Conservation (phyloP, 2,329 filamentous ascomycete genomes). For the Sporothrix brunneoviolacea region DNA sequence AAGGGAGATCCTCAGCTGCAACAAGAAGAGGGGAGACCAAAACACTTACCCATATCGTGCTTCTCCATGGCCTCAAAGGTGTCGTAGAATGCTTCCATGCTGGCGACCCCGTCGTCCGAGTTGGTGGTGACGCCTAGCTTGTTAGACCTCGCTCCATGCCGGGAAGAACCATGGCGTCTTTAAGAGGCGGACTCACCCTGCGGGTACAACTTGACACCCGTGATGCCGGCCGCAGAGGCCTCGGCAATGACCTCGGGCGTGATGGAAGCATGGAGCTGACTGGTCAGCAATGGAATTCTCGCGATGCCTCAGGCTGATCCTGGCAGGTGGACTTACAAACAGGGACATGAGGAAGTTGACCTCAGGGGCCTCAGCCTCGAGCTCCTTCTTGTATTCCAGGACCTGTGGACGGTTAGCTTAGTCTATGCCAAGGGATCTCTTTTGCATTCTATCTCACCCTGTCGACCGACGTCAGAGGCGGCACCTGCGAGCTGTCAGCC, state of each 20-base stretch:
- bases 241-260: conserved; percentile 64
- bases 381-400: conserved; percentile 56
- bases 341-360: conserved; percentile 70
- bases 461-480: conserved; percentile 16
- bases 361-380: conserved; percentile 53
- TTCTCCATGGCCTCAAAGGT: conserved; percentile 88
- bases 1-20: background rate
- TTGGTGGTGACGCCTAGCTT: conserved; percentile 54
- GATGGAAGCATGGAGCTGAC: conserved; percentile 47
- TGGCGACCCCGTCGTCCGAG: conserved; percentile 61
- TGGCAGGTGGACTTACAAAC: conserved; percentile 26
- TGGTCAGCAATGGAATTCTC: background rate
- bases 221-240: conserved; percentile 64
- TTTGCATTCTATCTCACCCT: conserved; percentile 8
- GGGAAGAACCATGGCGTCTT: conserved; percentile 24
- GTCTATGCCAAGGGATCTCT: too few species aligned
- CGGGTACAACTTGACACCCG: conserved; percentile 64
- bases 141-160: conserved; percentile 22
- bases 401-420: conserved; percentile 36
- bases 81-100: conserved; percentile 63
- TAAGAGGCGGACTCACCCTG: conserved; percentile 22
- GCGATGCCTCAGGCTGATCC: background rate
- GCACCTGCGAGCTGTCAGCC: conserved; percentile 14
- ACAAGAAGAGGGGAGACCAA: too few species aligned
- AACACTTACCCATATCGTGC: conserved; percentile 53